phyloP scores from a whole-genome alignment of 345 rosid species.

The Syzygium aromaticum region DNA sequence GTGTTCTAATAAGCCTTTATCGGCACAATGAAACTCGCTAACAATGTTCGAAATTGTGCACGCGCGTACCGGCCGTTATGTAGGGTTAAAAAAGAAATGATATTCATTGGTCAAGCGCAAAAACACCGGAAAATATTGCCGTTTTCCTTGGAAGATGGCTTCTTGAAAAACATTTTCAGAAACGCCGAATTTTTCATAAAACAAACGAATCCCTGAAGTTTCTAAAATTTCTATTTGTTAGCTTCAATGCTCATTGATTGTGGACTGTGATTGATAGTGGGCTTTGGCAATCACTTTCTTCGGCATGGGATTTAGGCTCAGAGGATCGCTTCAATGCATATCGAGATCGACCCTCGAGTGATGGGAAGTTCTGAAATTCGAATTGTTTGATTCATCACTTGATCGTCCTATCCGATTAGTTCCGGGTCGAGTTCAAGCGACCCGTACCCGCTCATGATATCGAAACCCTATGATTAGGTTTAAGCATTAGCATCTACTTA shows the following conservation, averaged over 20 bases:
- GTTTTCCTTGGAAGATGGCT: no score
- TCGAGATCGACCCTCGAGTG: background rate
- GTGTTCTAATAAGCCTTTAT: background rate
- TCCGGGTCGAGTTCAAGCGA: background rate
- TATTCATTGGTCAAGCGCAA: background rate
- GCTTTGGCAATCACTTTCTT: background rate
- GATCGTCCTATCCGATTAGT: background rate
- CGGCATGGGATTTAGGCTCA: background rate
- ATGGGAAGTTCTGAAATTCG: background rate
- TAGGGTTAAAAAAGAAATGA: background rate
- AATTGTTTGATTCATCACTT: background rate
- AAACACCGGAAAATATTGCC: background rate
- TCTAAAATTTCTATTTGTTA: background rate
- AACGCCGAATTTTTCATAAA: background rate
- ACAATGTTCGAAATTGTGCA: background rate
- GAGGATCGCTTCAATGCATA: background rate
- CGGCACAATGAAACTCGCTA: background rate
- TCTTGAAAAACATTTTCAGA: background rate
- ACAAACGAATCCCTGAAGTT: background rate
- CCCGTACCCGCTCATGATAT: background rate
- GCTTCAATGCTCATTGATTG: background rate
- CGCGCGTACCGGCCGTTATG: background rate
- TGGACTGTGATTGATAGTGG: background rate
- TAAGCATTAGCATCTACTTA: background rate
- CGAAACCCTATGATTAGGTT: background rate